Evolutionary conservation across 2,329 filamentous ascomycete genomes (phyloP), one percentile per base, ranked within the genome.

Genomic region (Hortaea sp.): DNA sequence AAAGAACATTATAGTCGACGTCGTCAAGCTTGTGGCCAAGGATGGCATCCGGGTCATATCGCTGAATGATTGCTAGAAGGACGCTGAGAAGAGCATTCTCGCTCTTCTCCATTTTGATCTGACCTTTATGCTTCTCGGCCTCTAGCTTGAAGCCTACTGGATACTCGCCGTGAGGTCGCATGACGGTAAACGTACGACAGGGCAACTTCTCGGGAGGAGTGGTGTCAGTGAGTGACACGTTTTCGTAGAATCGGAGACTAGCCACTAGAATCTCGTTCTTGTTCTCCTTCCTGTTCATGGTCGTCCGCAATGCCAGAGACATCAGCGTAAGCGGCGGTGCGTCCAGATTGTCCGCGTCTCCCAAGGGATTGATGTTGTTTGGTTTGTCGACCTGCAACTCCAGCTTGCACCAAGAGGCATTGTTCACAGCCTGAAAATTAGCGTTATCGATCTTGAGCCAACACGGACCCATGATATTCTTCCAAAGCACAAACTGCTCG

Each of bases 401-500:
- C 7, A 98, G 79, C 67, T 95, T 97, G 74, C 92, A 95, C 78
- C 94, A 92, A 0, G 92, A 98, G 7, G 88, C 85, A 57, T 95
- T 95, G 66, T 88, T 90, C 55, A 97, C 75, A 5, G 84, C 74
- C 12, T 77, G 76, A 62, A 94, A 95, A 63, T 95, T 82, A 29
- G 85, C 85, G 54, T 85, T 83, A 54, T 88, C 78, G 46, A 98
- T 92, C 62, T 84, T 89, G 40, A 98, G 77, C 92, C 92, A 98
- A 65, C 92, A 97, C 29, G 92, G 92, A 1, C 92, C 92, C 90
- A 95, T 98, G 57, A 98, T 86, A 62, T 95, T 94, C 70, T 95
- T 97, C 85, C 89, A 95, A 5, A 98, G 75, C 13, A 98, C 92
- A 62, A 98, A 98, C 58, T 98, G 92, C 67, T 98, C 92, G 57